phyloP scores from a whole-genome alignment of 2,329 filamentous ascomycete genomes.

The Rhinocladiella mackenziei region DNA sequence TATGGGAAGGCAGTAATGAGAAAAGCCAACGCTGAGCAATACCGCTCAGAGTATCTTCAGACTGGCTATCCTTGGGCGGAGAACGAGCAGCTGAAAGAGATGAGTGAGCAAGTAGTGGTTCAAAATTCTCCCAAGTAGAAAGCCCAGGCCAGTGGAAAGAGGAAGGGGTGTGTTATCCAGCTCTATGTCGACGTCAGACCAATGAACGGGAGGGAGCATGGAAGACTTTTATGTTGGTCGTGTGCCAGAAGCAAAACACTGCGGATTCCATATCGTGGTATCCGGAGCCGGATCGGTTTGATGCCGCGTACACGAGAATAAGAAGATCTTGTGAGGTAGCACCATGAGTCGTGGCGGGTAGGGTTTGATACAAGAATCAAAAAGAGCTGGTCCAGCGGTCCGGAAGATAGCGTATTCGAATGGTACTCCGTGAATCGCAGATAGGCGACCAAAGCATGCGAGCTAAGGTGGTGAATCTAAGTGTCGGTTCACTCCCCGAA shows the following conservation, averaged over 20 bases:
- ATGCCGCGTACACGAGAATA: no score
- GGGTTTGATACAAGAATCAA: no score
- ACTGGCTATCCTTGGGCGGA: neutral
- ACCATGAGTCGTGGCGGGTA: no score
- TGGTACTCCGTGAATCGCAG: no score
- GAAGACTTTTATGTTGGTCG: neutral
- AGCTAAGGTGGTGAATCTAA: no score
- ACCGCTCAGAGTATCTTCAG: neutral
- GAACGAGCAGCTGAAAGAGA: neutral
- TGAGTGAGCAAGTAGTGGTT: conserved; percentile 1
- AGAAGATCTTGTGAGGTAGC: no score
- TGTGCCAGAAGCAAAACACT: conserved; percentile 1
- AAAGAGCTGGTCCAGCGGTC: no score
- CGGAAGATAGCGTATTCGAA: no score
- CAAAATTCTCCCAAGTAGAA: conserved; percentile 1
- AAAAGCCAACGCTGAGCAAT: conserved; percentile 3
- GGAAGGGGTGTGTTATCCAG: conserved; percentile 9
- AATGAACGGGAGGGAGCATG: neutral
- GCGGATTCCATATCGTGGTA: neutral
- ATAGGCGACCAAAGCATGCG: no score
- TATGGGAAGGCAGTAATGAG: conserved; percentile 3
- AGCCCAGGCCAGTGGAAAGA: neutral
- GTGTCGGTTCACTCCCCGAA: no score
- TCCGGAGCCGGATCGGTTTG: no score
- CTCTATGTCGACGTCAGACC: conserved; percentile 1